phyloP scores from a whole-genome alignment of 2,329 filamentous ascomycete genomes.

The Colletotrichum truncatum region DNA sequence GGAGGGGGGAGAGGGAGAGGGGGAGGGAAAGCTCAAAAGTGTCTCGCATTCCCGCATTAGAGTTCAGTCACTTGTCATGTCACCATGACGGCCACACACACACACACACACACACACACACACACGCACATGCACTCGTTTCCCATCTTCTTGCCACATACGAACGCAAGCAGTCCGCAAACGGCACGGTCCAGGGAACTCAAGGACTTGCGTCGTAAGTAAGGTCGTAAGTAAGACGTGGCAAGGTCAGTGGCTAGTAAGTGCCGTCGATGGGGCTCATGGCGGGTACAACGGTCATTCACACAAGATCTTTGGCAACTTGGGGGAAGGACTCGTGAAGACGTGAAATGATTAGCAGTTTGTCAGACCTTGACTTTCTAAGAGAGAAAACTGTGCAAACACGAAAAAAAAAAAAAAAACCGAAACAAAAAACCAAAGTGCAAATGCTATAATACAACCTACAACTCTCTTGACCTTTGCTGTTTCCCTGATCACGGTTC shows the following conservation, averaged over 20 bases:
- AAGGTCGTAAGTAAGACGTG: background rate
- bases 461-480: background rate
- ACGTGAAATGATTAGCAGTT: constrained; percentile 6
- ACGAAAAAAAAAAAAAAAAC: background rate
- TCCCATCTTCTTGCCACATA: background rate
- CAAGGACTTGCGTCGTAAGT: too few species aligned
- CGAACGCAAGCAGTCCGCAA: background rate
- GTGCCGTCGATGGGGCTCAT: too few species aligned
- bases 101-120: background rate
- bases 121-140: background rate
- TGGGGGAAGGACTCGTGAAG: background rate
- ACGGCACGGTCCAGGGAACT: background rate
- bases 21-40: constrained; percentile 14
- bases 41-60: constrained; percentile 23
- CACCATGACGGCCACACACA: constrained; percentile 12
- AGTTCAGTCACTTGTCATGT: constrained; percentile 30
- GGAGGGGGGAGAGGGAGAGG: too few species aligned
- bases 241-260: too few species aligned
- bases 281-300: too few species aligned
- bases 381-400: too few species aligned
- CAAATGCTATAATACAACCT: constrained; percentile 10
- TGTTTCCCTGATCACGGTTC: constrained; percentile 33
- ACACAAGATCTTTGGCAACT: too few species aligned
- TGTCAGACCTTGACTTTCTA: constrained; percentile 7
- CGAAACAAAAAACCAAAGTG: background rate